Percentiles rank a stretch among this genome's conserved stretches.
Conservation (phyloP, 345 rosid genomes). For the Eucalyptus erythrocorys region DNA sequence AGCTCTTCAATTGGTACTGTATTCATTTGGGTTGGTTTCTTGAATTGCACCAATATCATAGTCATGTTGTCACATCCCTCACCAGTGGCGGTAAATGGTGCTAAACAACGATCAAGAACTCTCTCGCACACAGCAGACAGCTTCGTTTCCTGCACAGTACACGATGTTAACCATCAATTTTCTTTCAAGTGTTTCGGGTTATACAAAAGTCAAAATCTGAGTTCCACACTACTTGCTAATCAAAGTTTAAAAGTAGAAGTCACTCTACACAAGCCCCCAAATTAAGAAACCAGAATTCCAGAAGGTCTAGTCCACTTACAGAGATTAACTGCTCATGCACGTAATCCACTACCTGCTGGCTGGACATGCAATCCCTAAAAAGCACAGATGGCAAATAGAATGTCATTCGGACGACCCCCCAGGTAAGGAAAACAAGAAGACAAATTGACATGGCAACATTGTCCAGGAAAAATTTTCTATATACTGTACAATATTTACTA, state of each 20-base stretch:
- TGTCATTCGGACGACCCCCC: neutral
- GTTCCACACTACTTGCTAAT: neutral
- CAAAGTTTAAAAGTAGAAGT: neutral
- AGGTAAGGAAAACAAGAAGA: neutral
- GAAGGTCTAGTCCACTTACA: constrained; percentile 20
- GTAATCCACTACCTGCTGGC: constrained; percentile 91
- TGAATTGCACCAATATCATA: constrained; percentile 88
- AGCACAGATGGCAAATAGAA: neutral
- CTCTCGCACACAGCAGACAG: constrained; percentile 81
- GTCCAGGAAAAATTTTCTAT: neutral
- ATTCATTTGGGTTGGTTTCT: constrained; percentile 28
- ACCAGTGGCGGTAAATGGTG: constrained; percentile 71
- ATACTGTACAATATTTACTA: neutral
- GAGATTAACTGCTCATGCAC: constrained; percentile 57
- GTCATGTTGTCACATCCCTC: constrained; percentile 99
- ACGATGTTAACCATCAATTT: neutral
- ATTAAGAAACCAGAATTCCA: neutral
- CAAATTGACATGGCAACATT: neutral
- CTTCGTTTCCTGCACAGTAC: constrained; percentile 63
- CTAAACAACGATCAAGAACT: constrained; percentile 76
- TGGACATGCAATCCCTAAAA: constrained; percentile 96
- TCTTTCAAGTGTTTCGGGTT: neutral
- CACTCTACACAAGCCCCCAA: neutral
- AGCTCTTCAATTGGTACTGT: constrained; percentile 12
- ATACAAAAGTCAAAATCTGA: neutral